Percentiles rank a stretch among this genome's conserved stretches.
These are phyloP conservation scores for Verbascum thapsus DNA, from an alignment of 257 asterid genomes.

Conservation along the genomic window DNA sequence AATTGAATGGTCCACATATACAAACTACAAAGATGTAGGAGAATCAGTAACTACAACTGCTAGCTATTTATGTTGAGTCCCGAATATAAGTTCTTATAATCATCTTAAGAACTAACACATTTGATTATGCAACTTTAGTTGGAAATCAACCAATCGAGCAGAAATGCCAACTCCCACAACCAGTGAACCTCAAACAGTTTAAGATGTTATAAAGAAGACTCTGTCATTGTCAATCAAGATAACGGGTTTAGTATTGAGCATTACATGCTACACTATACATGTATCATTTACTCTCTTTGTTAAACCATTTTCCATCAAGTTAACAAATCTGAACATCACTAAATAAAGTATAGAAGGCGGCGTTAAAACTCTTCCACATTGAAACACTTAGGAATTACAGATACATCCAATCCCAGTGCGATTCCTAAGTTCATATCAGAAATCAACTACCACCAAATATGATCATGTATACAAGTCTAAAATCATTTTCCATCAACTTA, in stretches of 20 bases:
- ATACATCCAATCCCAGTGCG: too few relatives aligned
- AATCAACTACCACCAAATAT: conserved; percentile 13
- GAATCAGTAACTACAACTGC: conserved; percentile 18
- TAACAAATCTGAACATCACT: too few relatives aligned
- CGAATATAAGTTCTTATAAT: conserved; percentile 13
- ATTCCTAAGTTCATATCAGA: too few relatives aligned
- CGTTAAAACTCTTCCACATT: too few relatives aligned
- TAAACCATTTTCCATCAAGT: too few relatives aligned
- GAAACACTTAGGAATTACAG: too few relatives aligned
- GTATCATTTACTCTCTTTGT: not conserved
- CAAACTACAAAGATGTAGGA: not conserved
- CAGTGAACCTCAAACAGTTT: not conserved
- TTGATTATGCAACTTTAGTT: not conserved
- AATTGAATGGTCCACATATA: conserved; percentile 20
- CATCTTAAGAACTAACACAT: conserved; percentile 15
- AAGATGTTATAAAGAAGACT: not conserved
- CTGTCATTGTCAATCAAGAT: not conserved
- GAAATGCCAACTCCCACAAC: conserved; percentile 2
- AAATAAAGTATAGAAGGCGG: too few relatives aligned
- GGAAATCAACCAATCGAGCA: conserved; percentile 3
- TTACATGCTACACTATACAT: not conserved
- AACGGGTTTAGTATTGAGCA: not conserved
- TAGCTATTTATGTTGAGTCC: conserved; percentile 7
- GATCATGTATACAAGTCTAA: not conserved
- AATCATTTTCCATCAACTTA: conserved; percentile 8